These are phyloP conservation scores for Marchantia paleacea DNA, from an alignment of 225 moss, liverwort and hornwort species.

Conservation along the genomic window DNA sequence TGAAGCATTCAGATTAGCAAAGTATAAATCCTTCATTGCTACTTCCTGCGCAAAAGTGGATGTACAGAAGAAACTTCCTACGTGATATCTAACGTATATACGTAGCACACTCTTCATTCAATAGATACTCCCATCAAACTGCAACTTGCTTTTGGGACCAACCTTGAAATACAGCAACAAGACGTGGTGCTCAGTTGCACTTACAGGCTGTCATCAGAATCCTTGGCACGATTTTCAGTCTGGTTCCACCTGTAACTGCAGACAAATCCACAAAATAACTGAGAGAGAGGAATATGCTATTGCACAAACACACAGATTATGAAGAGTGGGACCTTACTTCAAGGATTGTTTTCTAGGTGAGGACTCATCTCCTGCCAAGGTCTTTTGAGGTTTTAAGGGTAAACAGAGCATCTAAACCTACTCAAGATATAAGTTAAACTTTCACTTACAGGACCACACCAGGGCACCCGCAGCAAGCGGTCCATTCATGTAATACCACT, in stretches of 20 bases:
- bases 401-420: too few relatives aligned
- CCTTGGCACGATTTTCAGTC: conserved; percentile 25
- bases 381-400: too few relatives aligned
- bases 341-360: too few relatives aligned
- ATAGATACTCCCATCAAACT: background rate
- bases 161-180: background rate
- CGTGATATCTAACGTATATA: too few relatives aligned
- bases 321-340: too few relatives aligned
- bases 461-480: conserved; percentile 23
- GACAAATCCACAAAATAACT: background rate
- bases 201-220: conserved; percentile 38
- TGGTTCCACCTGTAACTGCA: conserved; percentile 26
- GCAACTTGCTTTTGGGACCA: background rate
- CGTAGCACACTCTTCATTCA: too few relatives aligned
- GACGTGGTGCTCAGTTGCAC: background rate
- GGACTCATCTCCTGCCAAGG: too few relatives aligned
- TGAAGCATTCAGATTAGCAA: too few relatives aligned
- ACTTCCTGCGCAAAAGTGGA: background rate
- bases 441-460: conserved; percentile 36
- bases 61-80: background rate
- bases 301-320: too few relatives aligned
- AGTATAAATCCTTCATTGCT: background rate
- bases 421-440: background rate
- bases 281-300: background rate
- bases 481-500: conserved; percentile 33